phyloP scores from a whole-genome alignment of 2,329 filamentous ascomycete genomes.

The Fusarium annulatum region DNA sequence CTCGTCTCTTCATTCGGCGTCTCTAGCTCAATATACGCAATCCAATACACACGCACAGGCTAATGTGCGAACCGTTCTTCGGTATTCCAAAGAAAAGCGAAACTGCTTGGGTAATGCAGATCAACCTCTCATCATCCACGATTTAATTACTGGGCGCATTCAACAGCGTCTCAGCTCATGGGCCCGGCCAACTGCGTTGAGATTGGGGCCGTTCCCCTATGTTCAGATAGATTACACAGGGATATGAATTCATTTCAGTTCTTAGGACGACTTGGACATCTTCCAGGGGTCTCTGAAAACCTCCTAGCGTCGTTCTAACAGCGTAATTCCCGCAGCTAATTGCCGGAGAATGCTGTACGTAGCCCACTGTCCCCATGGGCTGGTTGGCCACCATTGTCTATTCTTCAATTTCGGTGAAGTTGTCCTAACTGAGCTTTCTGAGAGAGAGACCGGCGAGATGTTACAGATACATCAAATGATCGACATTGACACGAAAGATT shows the following conservation, averaged over 20 bases:
- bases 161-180: slow-evolving; percentile 1
- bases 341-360: background rate
- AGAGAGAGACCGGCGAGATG: background rate
- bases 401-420: slow-evolving; percentile 15
- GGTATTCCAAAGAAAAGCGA: slow-evolving; percentile 10
- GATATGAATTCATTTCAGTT: slow-evolving; percentile 31
- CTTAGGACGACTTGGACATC: slow-evolving; percentile 31
- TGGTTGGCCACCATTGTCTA: background rate
- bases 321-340: slow-evolving; percentile 26
- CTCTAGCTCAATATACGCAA: slow-evolving; percentile 6
- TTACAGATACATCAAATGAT: slow-evolving; percentile 12
- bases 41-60: slow-evolving; percentile 28
- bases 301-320: background rate
- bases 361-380: background rate
- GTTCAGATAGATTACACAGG: slow-evolving; percentile 25
- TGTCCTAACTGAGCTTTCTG: slow-evolving; percentile 4
- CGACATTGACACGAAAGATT: slow-evolving; percentile 1
- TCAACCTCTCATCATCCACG: slow-evolving; percentile 7
- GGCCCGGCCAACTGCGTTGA: slow-evolving; percentile 14
- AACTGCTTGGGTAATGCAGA: slow-evolving; percentile 5
- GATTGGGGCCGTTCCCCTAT: slow-evolving; percentile 18
- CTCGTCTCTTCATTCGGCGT: slow-evolving; percentile 1
- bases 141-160: slow-evolving; percentile 15
- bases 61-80: slow-evolving; percentile 20
- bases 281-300: slow-evolving; percentile 1